Conservation (phyloP, 2,329 filamentous ascomycete species). For the Trichophyton verrucosum region DNA sequence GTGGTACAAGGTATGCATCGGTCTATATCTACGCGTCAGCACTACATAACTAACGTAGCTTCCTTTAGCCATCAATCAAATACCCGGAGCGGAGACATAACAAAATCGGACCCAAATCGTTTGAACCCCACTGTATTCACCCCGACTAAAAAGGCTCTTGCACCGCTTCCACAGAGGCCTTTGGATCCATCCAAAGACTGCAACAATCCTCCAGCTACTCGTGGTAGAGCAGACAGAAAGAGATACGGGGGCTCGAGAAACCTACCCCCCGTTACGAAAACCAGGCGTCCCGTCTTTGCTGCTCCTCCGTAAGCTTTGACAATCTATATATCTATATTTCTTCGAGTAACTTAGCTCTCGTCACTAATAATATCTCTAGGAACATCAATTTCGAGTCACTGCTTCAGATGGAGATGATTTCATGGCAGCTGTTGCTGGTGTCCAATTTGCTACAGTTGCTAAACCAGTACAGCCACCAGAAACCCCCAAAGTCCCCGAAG, state of each 20-base stretch:
- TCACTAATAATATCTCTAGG: conserved; percentile 7
- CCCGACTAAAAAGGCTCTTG: background rate
- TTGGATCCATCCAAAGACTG: conserved; percentile 9
- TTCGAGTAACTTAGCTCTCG: background rate
- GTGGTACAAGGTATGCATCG: background rate
- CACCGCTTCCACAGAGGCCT: background rate
- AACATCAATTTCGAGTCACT: conserved; percentile 10
- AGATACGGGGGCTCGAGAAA: background rate
- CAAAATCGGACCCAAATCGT: background rate
- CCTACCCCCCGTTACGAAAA: conserved; percentile 2
- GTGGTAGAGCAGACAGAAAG: background rate
- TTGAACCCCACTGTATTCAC: background rate
- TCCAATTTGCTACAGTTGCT: background rate
- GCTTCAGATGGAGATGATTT: conserved; percentile 13
- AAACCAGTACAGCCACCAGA: background rate
- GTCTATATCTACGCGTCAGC: background rate
- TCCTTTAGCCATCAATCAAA: background rate
- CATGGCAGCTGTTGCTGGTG: conserved; percentile 12
- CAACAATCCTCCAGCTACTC: conserved; percentile 6
- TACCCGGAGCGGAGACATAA: background rate
- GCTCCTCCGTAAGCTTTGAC: conserved; percentile 10
- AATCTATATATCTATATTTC: background rate
- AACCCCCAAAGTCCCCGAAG: background rate
- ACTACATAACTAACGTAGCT: background rate
- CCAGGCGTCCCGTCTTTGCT: conserved; percentile 6